These are phyloP conservation scores for Metschnikowia baotianmanensis DNA, from an alignment of 805 yeast species.

Conservation along the genomic window DNA sequence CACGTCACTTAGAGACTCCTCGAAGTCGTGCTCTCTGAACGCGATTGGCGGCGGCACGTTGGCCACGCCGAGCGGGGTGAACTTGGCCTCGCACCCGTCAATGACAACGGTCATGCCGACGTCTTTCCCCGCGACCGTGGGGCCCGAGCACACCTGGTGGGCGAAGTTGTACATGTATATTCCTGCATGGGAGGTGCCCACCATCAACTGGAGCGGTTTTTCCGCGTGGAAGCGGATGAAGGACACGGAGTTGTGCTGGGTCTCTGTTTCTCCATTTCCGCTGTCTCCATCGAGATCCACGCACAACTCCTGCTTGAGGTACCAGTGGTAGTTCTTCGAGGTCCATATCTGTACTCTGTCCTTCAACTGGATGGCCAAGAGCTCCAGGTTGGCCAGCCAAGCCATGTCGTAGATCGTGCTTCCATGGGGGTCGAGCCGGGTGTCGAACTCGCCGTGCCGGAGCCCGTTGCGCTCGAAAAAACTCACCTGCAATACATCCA, in stretches of 20 bases:
- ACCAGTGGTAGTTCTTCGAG: slow-evolving; percentile 93
- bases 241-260: slow-evolving; percentile 24
- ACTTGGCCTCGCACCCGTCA: slow-evolving; percentile 67
- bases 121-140: slow-evolving; percentile 65
- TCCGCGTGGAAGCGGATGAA: slow-evolving; percentile 85
- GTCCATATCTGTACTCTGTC: slow-evolving; percentile 85
- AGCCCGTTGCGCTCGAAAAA: slow-evolving; percentile 94
- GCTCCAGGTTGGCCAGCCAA: slow-evolving; percentile 83
- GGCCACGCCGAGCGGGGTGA: slow-evolving; percentile 82
- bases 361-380: slow-evolving; percentile 63
- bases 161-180: slow-evolving; percentile 70
- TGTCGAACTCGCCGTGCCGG: slow-evolving; percentile 79
- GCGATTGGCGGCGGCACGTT: slow-evolving; percentile 95
- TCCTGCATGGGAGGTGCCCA: slow-evolving; percentile 48
- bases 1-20: slow-evolving; percentile 55
- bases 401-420: slow-evolving; percentile 51
- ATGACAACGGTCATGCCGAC: slow-evolving; percentile 76
- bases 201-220: slow-evolving; percentile 70
- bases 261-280: not conserved
- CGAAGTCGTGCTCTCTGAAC: slow-evolving; percentile 59
- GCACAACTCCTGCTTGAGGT: slow-evolving; percentile 74
- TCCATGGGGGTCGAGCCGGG: slow-evolving; percentile 57
- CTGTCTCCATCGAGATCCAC: slow-evolving; percentile 24
- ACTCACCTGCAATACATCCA: slow-evolving; percentile 50
- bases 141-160: slow-evolving; percentile 61